Conservation (phyloP, 176 grass and related monocot species). For the Carex kokanica region DNA sequence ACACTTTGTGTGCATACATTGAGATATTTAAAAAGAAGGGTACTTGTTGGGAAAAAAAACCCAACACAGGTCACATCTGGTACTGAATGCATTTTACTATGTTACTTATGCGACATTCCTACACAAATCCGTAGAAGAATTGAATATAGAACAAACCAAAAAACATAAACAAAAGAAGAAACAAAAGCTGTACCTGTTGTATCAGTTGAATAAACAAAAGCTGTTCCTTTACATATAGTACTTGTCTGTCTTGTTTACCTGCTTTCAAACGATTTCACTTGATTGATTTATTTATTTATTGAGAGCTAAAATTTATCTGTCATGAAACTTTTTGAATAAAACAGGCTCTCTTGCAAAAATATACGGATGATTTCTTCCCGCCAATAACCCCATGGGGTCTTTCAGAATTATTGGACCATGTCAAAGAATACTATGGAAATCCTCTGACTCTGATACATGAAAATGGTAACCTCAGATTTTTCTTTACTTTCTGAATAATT, state of each 20-base stretch:
- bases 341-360: slow-evolving; percentile 11
- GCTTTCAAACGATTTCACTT: not conserved
- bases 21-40: not conserved
- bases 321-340: slow-evolving; percentile 12
- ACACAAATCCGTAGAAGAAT: not conserved
- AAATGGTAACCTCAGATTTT: slow-evolving; percentile 47
- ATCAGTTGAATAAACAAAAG: not conserved
- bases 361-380: not conserved
- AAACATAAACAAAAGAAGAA: not conserved
- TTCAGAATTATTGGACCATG: slow-evolving; percentile 49
- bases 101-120: not conserved
- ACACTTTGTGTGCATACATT: not conserved
- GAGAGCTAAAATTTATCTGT: not conserved
- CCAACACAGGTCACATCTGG: not conserved
- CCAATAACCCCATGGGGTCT: slow-evolving; percentile 42
- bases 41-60: not conserved
- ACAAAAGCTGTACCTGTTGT: not conserved
- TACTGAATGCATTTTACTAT: not conserved
- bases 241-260: not conserved
- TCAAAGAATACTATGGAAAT: slow-evolving; percentile 56
- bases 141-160: not conserved
- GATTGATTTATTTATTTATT: not conserved
- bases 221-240: not conserved
- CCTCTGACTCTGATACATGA: slow-evolving; percentile 62
- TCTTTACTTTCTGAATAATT: not conserved